Conservation (phyloP, 257 asterid species). For the Penstemon barbatus region DNA sequence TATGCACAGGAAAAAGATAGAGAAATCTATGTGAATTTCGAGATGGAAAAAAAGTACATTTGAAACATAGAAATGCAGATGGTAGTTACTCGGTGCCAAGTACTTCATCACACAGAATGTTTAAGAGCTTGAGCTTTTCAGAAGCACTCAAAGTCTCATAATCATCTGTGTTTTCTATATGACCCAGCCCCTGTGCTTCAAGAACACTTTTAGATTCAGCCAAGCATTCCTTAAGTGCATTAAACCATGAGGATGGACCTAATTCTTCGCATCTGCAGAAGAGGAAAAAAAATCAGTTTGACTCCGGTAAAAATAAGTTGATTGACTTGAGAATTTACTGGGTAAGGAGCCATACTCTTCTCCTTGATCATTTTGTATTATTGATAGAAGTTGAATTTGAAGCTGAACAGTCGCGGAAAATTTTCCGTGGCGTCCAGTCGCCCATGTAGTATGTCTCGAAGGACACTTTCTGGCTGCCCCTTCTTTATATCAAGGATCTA, state of each 20-base stretch:
- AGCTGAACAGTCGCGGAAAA: slow-evolving; percentile 56
- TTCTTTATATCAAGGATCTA: slow-evolving; percentile 69
- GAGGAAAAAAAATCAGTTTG: too few species aligned
- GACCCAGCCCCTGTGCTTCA: slow-evolving; percentile 43
- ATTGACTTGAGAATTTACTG: too few species aligned
- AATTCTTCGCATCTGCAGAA: too few species aligned
- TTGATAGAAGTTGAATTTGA: slow-evolving; percentile 54
- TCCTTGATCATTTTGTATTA: slow-evolving; percentile 50
- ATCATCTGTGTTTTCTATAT: slow-evolving; percentile 42
- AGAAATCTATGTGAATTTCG: not conserved
- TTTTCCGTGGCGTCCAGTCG: slow-evolving; percentile 63
- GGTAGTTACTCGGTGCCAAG: slow-evolving; percentile 75
- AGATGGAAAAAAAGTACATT: not conserved
- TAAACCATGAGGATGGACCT: slow-evolving; percentile 55
- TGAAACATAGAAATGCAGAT: not conserved
- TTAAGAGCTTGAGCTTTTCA: slow-evolving; percentile 60
- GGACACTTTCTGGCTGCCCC: slow-evolving; percentile 60
- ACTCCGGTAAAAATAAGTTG: too few species aligned
- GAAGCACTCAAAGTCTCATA: slow-evolving; percentile 62
- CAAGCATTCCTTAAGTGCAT: slow-evolving; percentile 49
- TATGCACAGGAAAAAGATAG: slow-evolving; percentile 28
- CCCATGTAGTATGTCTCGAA: slow-evolving; percentile 65
- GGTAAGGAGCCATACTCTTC: slow-evolving; percentile 48
- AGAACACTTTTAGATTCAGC: slow-evolving; percentile 46
- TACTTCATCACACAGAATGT: slow-evolving; percentile 74